Evolutionary conservation across 2,329 filamentous ascomycete species (phyloP).

Genomic region (Emydomyces testavorans): DNA sequence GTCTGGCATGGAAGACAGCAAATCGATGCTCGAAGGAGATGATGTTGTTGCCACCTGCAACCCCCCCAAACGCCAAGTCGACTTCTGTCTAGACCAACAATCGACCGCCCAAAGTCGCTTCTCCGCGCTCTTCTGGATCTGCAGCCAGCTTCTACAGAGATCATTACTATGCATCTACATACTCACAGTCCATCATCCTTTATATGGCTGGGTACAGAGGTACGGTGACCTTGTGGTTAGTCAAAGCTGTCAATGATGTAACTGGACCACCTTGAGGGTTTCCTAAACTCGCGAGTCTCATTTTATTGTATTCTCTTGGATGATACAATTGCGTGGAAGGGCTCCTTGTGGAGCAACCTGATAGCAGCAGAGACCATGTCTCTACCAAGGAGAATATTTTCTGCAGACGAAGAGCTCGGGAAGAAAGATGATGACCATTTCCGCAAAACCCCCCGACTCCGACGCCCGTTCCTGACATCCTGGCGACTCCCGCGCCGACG

Average conservation of each 20-base stretch:
- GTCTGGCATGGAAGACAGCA: too few relatives aligned
- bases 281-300: too few relatives aligned
- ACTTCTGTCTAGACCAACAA: too few relatives aligned
- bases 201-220: too few relatives aligned
- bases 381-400: slow-evolving; percentile 25
- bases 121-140: too few relatives aligned
- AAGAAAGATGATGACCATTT: slow-evolving; percentile 55
- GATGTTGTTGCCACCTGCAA: not conserved
- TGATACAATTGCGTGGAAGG: slow-evolving; percentile 2
- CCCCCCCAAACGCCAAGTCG: slow-evolving; percentile 1
- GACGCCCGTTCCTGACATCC: slow-evolving; percentile 26
- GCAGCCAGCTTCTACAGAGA: too few relatives aligned
- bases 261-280: too few relatives aligned
- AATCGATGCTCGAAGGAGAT: not conserved
- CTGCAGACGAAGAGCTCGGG: slow-evolving; percentile 50
- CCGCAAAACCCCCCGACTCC: slow-evolving; percentile 23
- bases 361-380: slow-evolving; percentile 26
- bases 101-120: too few relatives aligned
- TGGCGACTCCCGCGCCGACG: slow-evolving; percentile 32
- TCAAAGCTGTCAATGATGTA: too few relatives aligned
- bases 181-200: too few relatives aligned
- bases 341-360: slow-evolving; percentile 21
- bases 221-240: too few relatives aligned
- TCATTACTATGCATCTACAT: not conserved
- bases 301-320: not conserved